Evolutionary conservation across 2,329 filamentous ascomycete species (phyloP), one percentile per base, ranked within the genome.

Genomic region (Fusarium penzigii): DNA sequence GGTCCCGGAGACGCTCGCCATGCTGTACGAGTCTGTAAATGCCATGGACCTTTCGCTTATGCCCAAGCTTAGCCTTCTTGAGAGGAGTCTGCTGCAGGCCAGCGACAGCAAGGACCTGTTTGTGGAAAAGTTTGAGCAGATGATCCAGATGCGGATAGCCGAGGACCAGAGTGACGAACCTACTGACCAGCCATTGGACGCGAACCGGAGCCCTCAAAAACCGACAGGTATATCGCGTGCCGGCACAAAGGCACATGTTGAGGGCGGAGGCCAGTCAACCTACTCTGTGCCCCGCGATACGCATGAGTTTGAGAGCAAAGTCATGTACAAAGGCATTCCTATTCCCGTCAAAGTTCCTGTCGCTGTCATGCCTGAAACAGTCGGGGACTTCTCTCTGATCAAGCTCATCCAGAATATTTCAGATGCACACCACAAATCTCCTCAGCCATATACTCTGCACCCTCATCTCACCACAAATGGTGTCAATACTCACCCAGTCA

Each of bases 401-500:
- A 97, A 97, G 71, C 85, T 99, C 48, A 96, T 99, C 59, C 92
- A 96, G 65, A 96, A 90, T 48, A 97, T 97, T 71, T 90, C 90
- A 41, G 85, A 87, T 11, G 81, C 89, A 16, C 93, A 97, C 70
- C 75, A 86, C n/a, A 87, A 91, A 63, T 83, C 87, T 10, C 89
- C 91, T 5, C 89, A 95, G 64, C 86, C 92, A 1, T 99, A 97
- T 68, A 75, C 87, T 6, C 78, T 92, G 41, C 94, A 99, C 70
- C 85, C 92, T 11, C 94, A 99, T 70, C 82, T 99, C 14, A 99
- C 94, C 1, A 97, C 93, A 5, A 92, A 89, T 66, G 94, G 94
- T 3, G 81, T 89, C 13, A 87, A 83, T 61, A 99, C 94, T 0
- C 94, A 99, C 70, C 94, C 94, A 1, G 90, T 99, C 59, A 92